Percentiles rank a stretch among this genome's conserved stretches.
These are phyloP conservation scores for Fusarium sp. DNA, from an alignment of 2,329 filamentous ascomycete species.

Conservation along the genomic window DNA sequence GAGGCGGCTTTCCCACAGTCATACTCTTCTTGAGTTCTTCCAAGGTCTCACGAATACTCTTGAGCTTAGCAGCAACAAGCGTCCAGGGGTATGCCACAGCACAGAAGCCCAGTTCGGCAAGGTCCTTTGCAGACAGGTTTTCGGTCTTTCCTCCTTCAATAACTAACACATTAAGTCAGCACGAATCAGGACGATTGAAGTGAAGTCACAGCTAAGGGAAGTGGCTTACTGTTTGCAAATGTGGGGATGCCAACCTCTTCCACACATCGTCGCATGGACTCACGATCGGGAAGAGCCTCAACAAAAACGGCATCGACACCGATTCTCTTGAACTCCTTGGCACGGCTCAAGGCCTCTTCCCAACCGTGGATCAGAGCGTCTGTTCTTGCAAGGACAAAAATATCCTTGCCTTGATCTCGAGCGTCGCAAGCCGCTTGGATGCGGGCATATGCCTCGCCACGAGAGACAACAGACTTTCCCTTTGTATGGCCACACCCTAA, in stretches of 20 bases:
- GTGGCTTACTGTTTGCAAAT: constrained; percentile 51
- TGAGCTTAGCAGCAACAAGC: constrained; percentile 56
- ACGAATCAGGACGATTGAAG: neutral
- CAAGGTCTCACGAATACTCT: constrained; percentile 52
- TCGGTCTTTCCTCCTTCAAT: constrained; percentile 51
- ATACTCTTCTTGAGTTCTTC: constrained; percentile 55
- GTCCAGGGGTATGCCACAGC: constrained; percentile 58
- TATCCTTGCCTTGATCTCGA: constrained; percentile 56
- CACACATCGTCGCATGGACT: constrained; percentile 52
- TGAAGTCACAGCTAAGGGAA: fast-evolving
- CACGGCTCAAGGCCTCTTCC: constrained; percentile 57
- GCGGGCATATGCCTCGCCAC: constrained; percentile 57
- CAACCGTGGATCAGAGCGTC: constrained; percentile 55
- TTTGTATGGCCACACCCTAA: constrained; percentile 54
- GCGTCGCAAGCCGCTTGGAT: constrained; percentile 59
- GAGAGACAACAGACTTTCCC: constrained; percentile 57
- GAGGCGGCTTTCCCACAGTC: constrained; percentile 53
- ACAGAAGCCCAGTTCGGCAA: constrained; percentile 52
- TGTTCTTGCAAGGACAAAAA: constrained; percentile 58
- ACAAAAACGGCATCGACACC: constrained; percentile 58
- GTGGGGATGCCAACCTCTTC: constrained; percentile 54
- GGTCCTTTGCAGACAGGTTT: constrained; percentile 48
- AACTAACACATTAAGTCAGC: neutral
- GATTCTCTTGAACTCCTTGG: constrained; percentile 53
- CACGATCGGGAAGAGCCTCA: constrained; percentile 56